Evolutionary conservation across 257 asterid species (phyloP).

Genomic region (Misopates orontium): DNA sequence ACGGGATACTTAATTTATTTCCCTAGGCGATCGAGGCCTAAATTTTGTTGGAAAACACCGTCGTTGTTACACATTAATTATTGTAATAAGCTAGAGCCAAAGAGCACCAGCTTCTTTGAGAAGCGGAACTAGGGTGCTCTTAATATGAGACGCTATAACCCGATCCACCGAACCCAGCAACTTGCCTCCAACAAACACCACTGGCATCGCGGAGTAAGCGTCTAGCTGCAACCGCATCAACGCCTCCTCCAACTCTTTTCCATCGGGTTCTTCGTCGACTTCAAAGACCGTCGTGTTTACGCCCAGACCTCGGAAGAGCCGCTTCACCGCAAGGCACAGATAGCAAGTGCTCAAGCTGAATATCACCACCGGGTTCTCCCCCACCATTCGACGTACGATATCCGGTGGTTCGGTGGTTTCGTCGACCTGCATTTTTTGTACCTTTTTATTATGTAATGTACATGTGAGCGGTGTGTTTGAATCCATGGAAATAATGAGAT

Average conservation of each 20-base stretch:
- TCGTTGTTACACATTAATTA: no score
- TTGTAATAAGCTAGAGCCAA: not conserved
- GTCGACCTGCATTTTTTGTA: no score
- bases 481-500: no score
- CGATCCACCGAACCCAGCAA: not conserved
- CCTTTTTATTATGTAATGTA: no score
- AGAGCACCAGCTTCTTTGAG: no score
- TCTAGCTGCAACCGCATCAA: no score
- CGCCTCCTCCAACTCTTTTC: slow-evolving; percentile 2
- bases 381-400: no score
- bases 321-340: slow-evolving; percentile 22
- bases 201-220: not conserved
- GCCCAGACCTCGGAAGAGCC: slow-evolving; percentile 18
- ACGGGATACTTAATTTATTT: no score
- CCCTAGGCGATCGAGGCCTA: no score
- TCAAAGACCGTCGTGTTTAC: slow-evolving; percentile 12
- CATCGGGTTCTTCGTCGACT: slow-evolving; percentile 12
- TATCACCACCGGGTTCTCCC: slow-evolving; percentile 14
- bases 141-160: not conserved
- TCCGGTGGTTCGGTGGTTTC: no score
- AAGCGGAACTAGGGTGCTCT: not conserved
- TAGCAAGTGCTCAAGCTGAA: slow-evolving; percentile 25
- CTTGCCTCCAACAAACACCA: not conserved
- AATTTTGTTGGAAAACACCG: no score
- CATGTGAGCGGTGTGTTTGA: no score